Evolutionary conservation across 495 filamentous ascomycete species (phyloP).

Genomic region (Aspergillus haitiensis): DNA sequence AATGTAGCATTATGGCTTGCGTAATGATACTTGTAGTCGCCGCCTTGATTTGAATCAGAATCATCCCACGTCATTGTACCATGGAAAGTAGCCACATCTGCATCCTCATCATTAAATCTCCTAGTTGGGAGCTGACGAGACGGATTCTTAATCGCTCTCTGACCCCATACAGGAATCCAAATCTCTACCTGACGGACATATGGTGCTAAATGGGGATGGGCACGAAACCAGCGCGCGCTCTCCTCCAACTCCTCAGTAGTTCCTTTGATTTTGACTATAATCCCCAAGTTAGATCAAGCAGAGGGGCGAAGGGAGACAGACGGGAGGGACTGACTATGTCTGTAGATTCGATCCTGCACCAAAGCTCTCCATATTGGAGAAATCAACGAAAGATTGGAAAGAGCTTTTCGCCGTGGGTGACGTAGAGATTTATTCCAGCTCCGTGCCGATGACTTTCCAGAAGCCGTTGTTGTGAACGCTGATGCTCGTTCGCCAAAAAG

Average conservation of each 20-base stretch:
- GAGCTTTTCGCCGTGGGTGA: conserved; percentile 63
- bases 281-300: conserved; percentile 11
- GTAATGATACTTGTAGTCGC: conserved; percentile 50
- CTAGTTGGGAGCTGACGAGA: conserved; percentile 39
- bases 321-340: conserved; percentile 52
- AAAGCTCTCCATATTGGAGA: conserved; percentile 60
- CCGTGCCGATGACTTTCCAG: conserved; percentile 47
- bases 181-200: conserved; percentile 72
- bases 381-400: conserved; percentile 65
- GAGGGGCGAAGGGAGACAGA: conserved; percentile 1
- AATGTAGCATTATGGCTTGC: conserved; percentile 62
- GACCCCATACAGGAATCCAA: conserved; percentile 72
- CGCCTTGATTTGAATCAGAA: conserved; percentile 29
- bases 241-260: conserved; percentile 57
- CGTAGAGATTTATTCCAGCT: conserved; percentile 65
- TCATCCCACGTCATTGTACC: conserved; percentile 37
- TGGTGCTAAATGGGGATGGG: conserved; percentile 55
- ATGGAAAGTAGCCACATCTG: conserved; percentile 42
- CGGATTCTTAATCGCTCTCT: conserved; percentile 36
- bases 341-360: conserved; percentile 67
- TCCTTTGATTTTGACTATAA: conserved; percentile 65
- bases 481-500: conserved; percentile 65
- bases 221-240: conserved; percentile 57
- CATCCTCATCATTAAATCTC: conserved; percentile 32
- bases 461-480: conserved; percentile 48